phyloP scores from a whole-genome alignment of 768 basidiomycete genomes.

The Xerocomus spinulosus region DNA sequence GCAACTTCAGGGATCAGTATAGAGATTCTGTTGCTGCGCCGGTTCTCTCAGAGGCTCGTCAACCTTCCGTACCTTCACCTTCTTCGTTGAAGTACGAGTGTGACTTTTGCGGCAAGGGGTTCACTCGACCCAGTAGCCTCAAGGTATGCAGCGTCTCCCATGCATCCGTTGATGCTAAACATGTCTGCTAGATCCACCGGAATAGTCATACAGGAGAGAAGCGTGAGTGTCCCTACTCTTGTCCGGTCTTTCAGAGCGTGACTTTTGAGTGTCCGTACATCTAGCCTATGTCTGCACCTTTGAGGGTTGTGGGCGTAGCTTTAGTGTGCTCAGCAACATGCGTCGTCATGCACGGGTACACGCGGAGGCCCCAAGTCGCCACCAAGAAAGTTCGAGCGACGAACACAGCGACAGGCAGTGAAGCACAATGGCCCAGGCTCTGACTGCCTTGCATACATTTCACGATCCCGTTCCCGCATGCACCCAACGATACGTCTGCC shows the following conservation, averaged over 20 bases:
- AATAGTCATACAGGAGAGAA: conserved; percentile 85
- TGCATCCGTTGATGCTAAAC: conserved; percentile 3
- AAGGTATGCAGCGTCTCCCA: conserved; percentile 43
- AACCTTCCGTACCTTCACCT: conserved; percentile 21
- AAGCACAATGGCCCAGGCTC: conserved; percentile 21
- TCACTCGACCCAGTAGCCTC: conserved; percentile 78
- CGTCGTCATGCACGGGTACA: conserved; percentile 79
- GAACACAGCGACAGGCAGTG: conserved; percentile 41
- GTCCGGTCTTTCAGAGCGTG: conserved; percentile 10
- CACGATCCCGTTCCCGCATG: conserved; percentile 7
- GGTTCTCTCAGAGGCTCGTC: conserved; percentile 13
- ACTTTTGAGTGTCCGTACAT: conserved; percentile 4
- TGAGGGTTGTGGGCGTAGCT: conserved; percentile 72
- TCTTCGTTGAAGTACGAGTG: conserved; percentile 66
- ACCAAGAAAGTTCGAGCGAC: conserved; percentile 41
- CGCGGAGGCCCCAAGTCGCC: conserved; percentile 30
- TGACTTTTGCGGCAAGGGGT: conserved; percentile 72
- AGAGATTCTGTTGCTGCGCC: conserved; percentile 12
- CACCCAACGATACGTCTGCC: conserved; percentile 5
- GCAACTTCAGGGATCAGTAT: conserved; percentile 12
- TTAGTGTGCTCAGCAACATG: conserved; percentile 88
- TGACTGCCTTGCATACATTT: conserved; percentile 4
- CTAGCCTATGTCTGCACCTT: conserved; percentile 73
- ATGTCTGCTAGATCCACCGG: conserved; percentile 59
- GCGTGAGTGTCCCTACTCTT: conserved; percentile 46